Percentiles rank a stretch among this genome's conserved stretches.
phyloP scores from a whole-genome alignment of 2,329 filamentous ascomycete species.

The Colletotrichum neosansevieriae region DNA sequence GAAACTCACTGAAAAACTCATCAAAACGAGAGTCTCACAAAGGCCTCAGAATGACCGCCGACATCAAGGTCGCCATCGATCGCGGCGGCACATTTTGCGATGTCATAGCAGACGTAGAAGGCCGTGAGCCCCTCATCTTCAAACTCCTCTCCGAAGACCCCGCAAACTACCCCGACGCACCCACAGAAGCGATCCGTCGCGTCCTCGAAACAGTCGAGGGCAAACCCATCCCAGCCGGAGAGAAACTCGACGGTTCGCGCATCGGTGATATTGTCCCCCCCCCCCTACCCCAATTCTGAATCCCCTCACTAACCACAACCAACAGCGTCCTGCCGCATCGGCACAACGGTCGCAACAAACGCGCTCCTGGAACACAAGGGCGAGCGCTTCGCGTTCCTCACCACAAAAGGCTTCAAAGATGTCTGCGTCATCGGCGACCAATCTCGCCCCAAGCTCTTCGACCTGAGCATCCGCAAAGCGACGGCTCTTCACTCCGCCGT shows the following conservation, averaged over 20 bases:
- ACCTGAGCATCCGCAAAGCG: slow-evolving; percentile 75
- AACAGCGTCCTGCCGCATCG: slow-evolving; percentile 78
- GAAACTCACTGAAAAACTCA: slow-evolving; percentile 9
- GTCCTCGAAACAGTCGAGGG: slow-evolving; percentile 72
- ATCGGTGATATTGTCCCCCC: slow-evolving; percentile 44
- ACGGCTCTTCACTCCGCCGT: slow-evolving; percentile 76
- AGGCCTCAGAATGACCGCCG: slow-evolving; percentile 31
- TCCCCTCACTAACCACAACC: slow-evolving; percentile 9
- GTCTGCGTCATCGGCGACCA: slow-evolving; percentile 81
- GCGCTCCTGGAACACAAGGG: slow-evolving; percentile 80
- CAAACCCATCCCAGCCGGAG: slow-evolving; percentile 61
- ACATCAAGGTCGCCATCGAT: slow-evolving; percentile 55
- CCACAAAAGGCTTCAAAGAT: slow-evolving; percentile 78
- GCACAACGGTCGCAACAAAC: slow-evolving; percentile 82
- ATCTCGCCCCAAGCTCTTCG: slow-evolving; percentile 78
- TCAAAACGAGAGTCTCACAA: not conserved
- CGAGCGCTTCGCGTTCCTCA: slow-evolving; percentile 76
- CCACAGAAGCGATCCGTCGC: slow-evolving; percentile 76
- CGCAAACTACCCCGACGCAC: slow-evolving; percentile 77
- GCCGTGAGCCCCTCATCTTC: slow-evolving; percentile 77
- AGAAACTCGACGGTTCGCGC: slow-evolving; percentile 49
- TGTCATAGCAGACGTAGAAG: slow-evolving; percentile 73
- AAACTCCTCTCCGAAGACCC: slow-evolving; percentile 82
- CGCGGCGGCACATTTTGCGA: slow-evolving; percentile 83
- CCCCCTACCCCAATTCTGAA: not conserved